Base-by-base conservation (phyloP, 2,329 filamentous ascomycete species). In the Pseudogymnoascus sp. region DNA sequence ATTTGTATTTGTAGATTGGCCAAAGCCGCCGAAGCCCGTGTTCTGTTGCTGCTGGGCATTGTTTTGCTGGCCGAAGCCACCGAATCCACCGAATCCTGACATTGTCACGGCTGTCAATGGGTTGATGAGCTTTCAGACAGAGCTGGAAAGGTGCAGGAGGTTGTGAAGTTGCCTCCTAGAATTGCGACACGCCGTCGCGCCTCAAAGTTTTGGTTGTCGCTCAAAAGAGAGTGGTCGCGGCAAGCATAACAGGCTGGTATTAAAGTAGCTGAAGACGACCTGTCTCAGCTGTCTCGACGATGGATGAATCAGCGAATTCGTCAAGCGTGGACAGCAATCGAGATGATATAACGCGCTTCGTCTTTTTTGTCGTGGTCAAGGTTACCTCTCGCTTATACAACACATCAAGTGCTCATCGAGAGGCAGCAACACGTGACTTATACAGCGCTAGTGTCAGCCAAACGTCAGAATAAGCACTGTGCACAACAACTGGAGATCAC, bases 51-150 rank as follows among this genome's bases (percentile, higher is more conserved):
- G 67, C 61, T 71, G 71, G 60, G 76, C 76, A 63, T 77, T 79
- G 72, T 81, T 85, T 67, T 80, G 81, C 71, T 81, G 80, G 76
- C 84, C 84, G 75, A 88, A 87, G 78, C 83, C 81, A 70, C 78
- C 76, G 72, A 80, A 79, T 70, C 81, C 80, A 66, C 80, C 78
- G 62, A 69, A 69, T 24, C 67, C 69, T n/a, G 72, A 73, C 72
- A 74, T 74, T 29, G 62, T 68, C 65, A 67, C 61, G 62, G 26
- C n/a, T 42, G 40, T 29, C 40, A 53, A 37, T 62, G 64, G 61
- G 61, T 42, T 61, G 63, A 61, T 59, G 65, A 56, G 64, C 21
- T 67, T 61, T 64, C 21, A 61, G 59, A 61, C 38, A n/a, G 16
- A 61, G 38, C 33, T 61, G 38, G 33, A 61, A 61, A 19, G 50